Evolutionary conservation across 768 basidiomycete genomes (phyloP).

Genomic region (Crepidotus variabilis): DNA sequence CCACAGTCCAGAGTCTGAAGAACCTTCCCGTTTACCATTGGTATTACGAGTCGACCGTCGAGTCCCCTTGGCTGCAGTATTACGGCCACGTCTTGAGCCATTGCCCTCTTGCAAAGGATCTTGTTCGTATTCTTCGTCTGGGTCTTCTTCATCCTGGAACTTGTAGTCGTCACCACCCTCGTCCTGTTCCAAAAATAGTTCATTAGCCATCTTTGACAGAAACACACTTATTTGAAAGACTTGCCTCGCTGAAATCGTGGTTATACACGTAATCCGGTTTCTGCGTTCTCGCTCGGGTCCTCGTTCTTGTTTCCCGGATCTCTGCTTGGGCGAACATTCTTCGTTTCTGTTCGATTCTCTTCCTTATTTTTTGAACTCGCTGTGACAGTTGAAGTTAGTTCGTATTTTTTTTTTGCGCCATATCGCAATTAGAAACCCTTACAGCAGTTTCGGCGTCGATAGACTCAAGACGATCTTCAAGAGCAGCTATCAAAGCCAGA

Average conservation of each 20-base stretch:
- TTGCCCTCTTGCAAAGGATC: conserved; percentile 50
- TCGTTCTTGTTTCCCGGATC: conserved; percentile 74
- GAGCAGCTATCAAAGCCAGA: conserved; percentile 50
- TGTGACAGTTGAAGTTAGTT: conserved; percentile 25
- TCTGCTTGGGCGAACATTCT: conserved; percentile 70
- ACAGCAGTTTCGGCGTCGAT: conserved; percentile 73
- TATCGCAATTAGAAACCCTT: conserved; percentile 24
- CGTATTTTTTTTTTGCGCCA: conserved; percentile 4
- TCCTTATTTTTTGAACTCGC: conserved; percentile 69
- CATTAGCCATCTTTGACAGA: conserved; percentile 19
- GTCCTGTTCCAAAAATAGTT: conserved; percentile 37
- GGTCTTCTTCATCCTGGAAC: conserved; percentile 60
- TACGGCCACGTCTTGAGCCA: conserved; percentile 40
- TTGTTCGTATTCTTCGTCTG: conserved; percentile 61
- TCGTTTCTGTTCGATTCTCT: conserved; percentile 66
- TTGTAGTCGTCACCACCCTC: conserved; percentile 65
- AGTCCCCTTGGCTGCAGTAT: conserved; percentile 28
- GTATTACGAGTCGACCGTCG: conserved; percentile 57
- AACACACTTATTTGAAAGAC: conserved; percentile 21
- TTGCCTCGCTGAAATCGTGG: conserved; percentile 62
- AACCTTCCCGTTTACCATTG: conserved; percentile 50
- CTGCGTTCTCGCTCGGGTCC: conserved; percentile 69
- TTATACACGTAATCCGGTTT: conserved; percentile 82
- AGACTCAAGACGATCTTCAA: conserved; percentile 61
- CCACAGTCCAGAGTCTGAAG: conserved; percentile 59